A percentile compares a stretch with the other conserved stretches of the same genome.
Evolutionary conservation across 1,284 basidiomycete genomes (phyloP).

Genomic region (Cryptococcus sp.): DNA sequence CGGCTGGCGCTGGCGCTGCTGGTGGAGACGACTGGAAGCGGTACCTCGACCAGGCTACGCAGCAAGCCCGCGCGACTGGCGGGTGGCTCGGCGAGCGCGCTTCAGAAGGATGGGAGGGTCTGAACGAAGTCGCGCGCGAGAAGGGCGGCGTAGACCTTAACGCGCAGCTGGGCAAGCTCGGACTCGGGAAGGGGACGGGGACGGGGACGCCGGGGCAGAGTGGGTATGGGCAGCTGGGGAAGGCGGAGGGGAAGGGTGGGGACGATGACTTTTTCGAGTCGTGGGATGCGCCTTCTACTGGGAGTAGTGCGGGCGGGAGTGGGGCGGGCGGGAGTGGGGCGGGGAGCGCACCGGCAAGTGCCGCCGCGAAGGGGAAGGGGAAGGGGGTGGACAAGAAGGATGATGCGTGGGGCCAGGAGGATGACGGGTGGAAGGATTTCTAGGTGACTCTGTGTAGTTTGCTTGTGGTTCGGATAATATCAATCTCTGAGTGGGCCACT

Average conservation of each 20-base stretch:
- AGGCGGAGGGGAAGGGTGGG: slow-evolving; percentile 26
- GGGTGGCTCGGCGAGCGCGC: slow-evolving; percentile 40
- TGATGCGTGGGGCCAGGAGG: slow-evolving; percentile 31
- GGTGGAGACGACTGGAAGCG: slow-evolving; percentile 37
- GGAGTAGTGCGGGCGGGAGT: not conserved
- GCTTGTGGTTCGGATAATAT: not conserved
- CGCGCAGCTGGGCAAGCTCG: slow-evolving; percentile 44
- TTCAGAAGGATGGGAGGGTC: slow-evolving; percentile 41
- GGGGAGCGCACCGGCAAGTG: slow-evolving; percentile 4
- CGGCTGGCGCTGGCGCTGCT: no score
- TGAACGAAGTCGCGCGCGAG: slow-evolving; percentile 45
- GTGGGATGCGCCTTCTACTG: slow-evolving; percentile 24
- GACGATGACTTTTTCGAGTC: slow-evolving; percentile 41
- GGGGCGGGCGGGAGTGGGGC: not conserved
- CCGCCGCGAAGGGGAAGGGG: not conserved
- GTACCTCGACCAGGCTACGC: slow-evolving; percentile 24
- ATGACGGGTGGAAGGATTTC: slow-evolving; percentile 47
- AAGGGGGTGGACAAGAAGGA: slow-evolving; percentile 21
- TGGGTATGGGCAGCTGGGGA: slow-evolving; percentile 28
- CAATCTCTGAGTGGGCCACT: not conserved
- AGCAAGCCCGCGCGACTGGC: slow-evolving; percentile 32
- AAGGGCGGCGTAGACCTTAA: slow-evolving; percentile 47
- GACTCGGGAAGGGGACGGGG: slow-evolving; percentile 19
- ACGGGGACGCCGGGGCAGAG: slow-evolving; percentile 12
- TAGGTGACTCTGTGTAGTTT: slow-evolving; percentile 26